Conservation (phyloP, 306 rosid genomes). For the Boehmeria nivea region DNA sequence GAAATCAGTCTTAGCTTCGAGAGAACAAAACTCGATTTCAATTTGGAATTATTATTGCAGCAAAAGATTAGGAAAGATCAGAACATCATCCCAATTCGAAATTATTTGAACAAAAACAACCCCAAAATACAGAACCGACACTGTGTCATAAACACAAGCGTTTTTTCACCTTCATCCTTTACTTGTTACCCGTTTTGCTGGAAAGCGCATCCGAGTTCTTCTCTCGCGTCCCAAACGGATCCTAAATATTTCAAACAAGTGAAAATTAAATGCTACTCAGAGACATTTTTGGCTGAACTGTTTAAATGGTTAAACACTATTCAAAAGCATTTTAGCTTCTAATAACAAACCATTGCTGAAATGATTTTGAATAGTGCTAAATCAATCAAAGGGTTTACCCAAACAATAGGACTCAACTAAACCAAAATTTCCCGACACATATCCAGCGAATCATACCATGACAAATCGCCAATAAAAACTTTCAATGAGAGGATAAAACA, state of each 20-base stretch:
- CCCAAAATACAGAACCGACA: conserved; percentile 14
- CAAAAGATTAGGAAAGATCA: conserved; percentile 3
- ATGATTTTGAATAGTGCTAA: too few species aligned
- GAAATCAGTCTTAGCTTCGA: too few species aligned
- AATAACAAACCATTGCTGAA: too few species aligned
- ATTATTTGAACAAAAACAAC: conserved; percentile 12
- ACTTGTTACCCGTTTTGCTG: conserved; percentile 17
- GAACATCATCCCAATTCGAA: conserved; percentile 9
- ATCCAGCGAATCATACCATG: too few species aligned
- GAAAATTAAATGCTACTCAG: neutral
- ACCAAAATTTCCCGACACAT: too few species aligned
- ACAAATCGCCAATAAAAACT: too few species aligned
- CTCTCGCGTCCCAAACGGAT: conserved; percentile 46
- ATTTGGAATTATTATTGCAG: neutral
- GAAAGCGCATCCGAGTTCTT: conserved; percentile 28
- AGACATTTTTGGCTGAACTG: too few species aligned
- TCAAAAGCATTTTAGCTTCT: too few species aligned
- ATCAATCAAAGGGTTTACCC: too few species aligned
- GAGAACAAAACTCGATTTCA: neutral
- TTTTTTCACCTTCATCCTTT: conserved; percentile 13
- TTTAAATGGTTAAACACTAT: too few species aligned
- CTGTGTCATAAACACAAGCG: neutral
- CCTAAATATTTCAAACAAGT: conserved; percentile 37
- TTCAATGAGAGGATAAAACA: too few species aligned
- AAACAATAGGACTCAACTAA: too few species aligned